Base-by-base conservation (phyloP, 768 basidiomycete species). In the Lactarius tabidus region DNA sequence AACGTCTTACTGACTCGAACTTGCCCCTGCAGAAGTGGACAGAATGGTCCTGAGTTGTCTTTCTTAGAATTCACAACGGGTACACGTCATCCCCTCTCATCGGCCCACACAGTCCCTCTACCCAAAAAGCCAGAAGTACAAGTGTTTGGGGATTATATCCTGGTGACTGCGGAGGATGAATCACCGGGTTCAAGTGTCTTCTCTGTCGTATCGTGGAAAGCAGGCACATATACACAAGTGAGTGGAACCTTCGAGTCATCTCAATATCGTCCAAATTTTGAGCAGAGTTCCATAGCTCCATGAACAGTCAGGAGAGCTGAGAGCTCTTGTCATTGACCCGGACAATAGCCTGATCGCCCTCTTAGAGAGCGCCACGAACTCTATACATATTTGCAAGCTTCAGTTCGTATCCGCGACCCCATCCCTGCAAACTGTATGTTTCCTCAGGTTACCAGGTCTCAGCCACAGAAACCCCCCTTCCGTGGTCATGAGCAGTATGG, bases 161-260 rank as follows among this genome's bases (percentile, higher is more conserved):
- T 65, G 43, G 57, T 43, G 20, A 57, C 59, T 5, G 18, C 57
- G 45, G 55, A 41, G 45, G 39, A 39, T 26, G 59, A 43, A 33
- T 6, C 5, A n/a, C n/a, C n/a, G n/a, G n/a, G 10, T 55, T 56
- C 3, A 45, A 45, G 60, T 20, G 23, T 2, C 12, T 23, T 65
- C 8, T 57, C 33, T 31, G 45, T 65, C 31, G 55, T 65, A 15
- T 65, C 64, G 10, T 65, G 64, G 64, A 65, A 65, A 23, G 23
- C 55, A 7, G 64, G 64, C n/a, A 31, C 6, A 8, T 45, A 57
- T 29, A 57, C 59, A 28, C 23, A 48, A 10, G 64, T 65, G 48
- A 31, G 64, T 52, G 4, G 6, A 17, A 26, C 2, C 2, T 15
- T 17, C 20, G 0, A 6, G 14, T 54, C 41, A 20, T 10, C 6